phyloP scores from a whole-genome alignment of 306 rosid genomes.

The Mucuna pruriens region DNA sequence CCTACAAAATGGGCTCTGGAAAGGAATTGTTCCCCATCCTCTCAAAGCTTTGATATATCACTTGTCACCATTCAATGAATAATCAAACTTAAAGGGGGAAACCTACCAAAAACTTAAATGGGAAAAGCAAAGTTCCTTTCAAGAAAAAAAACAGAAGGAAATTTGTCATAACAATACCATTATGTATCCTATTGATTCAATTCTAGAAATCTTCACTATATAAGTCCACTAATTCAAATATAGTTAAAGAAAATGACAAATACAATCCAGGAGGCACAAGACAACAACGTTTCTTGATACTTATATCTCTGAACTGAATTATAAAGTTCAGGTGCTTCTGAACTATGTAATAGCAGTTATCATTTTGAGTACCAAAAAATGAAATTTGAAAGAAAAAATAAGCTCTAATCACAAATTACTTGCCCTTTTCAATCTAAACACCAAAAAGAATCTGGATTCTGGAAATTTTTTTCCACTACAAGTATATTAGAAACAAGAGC shows the following conservation, averaged over 20 bases:
- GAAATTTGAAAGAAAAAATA: neutral
- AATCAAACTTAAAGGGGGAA: conserved; percentile 2
- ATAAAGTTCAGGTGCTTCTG: conserved; percentile 10
- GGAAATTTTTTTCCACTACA: conserved; percentile 21
- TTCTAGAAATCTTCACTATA: neutral
- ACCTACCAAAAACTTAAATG: neutral
- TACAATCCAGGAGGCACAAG: neutral
- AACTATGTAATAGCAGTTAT: neutral
- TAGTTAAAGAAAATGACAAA: neutral
- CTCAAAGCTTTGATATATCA: conserved; percentile 1
- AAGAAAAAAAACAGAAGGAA: neutral
- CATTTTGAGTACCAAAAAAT: neutral
- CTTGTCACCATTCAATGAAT: conserved; percentile 25
- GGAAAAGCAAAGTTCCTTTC: neutral
- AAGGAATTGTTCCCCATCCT: neutral
- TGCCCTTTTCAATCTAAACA: conserved; percentile 3
- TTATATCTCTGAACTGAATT: neutral
- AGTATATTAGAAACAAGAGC: conserved; percentile 31
- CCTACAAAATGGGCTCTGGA: neutral
- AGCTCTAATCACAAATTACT: neutral
- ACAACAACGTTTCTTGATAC: neutral
- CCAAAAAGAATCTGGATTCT: conserved; percentile 3
- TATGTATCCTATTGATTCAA: too few species aligned
- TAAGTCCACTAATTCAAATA: neutral
- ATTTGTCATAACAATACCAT: neutral